Evolutionary conservation across 306 rosid species (phyloP).

Genomic region (Geum urbanum): DNA sequence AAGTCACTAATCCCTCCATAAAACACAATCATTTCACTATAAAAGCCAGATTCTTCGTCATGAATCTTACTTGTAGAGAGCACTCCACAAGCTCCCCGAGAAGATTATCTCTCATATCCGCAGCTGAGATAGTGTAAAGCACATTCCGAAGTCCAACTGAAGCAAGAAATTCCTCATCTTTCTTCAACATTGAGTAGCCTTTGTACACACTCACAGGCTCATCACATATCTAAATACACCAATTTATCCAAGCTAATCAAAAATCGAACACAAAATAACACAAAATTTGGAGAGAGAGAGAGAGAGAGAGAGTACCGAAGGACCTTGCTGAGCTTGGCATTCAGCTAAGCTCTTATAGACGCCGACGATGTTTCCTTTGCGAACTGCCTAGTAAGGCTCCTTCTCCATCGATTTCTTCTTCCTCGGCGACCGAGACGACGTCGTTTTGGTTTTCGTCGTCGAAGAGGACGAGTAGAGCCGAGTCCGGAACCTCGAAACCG

Average conservation of each 20-base stretch:
- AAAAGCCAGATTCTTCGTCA: neutral
- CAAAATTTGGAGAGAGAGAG: no score
- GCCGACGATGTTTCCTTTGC: constrained; percentile 82
- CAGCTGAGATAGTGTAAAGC: constrained; percentile 64
- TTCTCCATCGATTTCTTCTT: constrained; percentile 56
- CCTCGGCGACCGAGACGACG: constrained; percentile 26
- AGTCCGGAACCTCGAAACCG: constrained; percentile 28
- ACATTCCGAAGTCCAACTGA: constrained; percentile 78
- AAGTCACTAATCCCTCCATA: neutral
- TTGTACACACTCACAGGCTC: constrained; percentile 90
- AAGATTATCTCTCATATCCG: constrained; percentile 66
- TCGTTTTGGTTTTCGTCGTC: constrained; percentile 11
- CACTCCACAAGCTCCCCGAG: constrained; percentile 66
- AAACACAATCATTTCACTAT: neutral
- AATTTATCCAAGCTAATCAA: neutral
- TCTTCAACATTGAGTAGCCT: constrained; percentile 59
- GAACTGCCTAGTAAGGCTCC: constrained; percentile 72
- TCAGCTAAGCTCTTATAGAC: constrained; percentile 55
- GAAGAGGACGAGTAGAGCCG: constrained; percentile 51
- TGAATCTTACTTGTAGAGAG: constrained; percentile 47
- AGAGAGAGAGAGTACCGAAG: constrained; percentile 44
- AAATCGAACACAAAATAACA: no score
- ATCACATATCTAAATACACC: constrained; percentile 51
- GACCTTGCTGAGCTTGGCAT: constrained; percentile 78
- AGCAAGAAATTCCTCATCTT: constrained; percentile 56